Conservation (phyloP, 495 filamentous ascomycete species). For the Trichoderma parareesei region DNA sequence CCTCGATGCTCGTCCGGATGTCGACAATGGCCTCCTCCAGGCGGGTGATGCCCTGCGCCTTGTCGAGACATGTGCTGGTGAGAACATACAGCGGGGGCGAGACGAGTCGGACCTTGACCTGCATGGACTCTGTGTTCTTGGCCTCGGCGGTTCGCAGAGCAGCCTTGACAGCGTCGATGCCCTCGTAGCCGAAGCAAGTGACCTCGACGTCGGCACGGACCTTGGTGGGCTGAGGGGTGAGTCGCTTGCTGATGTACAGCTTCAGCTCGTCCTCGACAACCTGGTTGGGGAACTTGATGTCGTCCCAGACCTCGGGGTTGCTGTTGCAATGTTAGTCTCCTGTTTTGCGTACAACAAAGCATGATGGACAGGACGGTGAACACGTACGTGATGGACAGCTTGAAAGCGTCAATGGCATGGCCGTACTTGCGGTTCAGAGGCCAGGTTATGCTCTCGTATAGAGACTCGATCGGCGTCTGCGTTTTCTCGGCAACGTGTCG, state of each 20-base stretch:
- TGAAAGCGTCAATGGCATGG: slow-evolving; percentile 95
- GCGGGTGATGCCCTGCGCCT: slow-evolving; percentile 70
- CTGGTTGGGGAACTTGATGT: slow-evolving; percentile 78
- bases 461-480: slow-evolving; percentile 78
- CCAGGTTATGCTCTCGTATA: slow-evolving; percentile 94
- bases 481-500: slow-evolving; percentile 97
- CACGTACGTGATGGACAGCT: slow-evolving; percentile 90
- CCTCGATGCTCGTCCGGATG: slow-evolving; percentile 67
- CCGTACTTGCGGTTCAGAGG: slow-evolving; percentile 96
- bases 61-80: slow-evolving; percentile 90
- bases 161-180: slow-evolving; percentile 94
- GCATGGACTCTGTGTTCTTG: slow-evolving; percentile 76
- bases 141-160: slow-evolving; percentile 82
- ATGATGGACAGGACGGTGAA: background rate
- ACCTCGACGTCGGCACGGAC: slow-evolving; percentile 97
- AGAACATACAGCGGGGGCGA: slow-evolving; percentile 90
- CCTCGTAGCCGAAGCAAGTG: slow-evolving; percentile 96
- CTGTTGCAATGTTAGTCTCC: slow-evolving; percentile 31
- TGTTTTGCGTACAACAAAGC: background rate
- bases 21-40: slow-evolving; percentile 82
- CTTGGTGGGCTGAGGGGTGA: slow-evolving; percentile 95
- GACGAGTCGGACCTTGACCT: slow-evolving; percentile 95
- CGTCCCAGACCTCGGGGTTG: slow-evolving; percentile 93
- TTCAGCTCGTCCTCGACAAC: slow-evolving; percentile 80
- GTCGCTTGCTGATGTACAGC: slow-evolving; percentile 88